Evolutionary conservation across 2,329 filamentous ascomycete species (phyloP).

Genomic region (Neofusicoccum cordaticola): DNA sequence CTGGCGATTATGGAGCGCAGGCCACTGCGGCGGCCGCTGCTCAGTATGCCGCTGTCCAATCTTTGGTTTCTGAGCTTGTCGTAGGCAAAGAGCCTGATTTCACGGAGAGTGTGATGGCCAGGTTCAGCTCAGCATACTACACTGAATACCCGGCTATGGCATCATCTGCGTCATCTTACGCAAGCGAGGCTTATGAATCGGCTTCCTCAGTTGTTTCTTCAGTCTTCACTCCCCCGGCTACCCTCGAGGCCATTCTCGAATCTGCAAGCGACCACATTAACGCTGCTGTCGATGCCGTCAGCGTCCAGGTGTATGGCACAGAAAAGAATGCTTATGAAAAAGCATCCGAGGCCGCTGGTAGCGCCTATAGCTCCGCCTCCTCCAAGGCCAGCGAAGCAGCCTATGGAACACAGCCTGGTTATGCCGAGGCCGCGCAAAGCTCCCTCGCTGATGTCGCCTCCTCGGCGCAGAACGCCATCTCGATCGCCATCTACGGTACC

Average conservation of each 20-base stretch:
- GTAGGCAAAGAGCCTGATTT: slow-evolving; percentile 76
- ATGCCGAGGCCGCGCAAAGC: slow-evolving; percentile 53
- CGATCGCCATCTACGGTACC: slow-evolving; percentile 56
- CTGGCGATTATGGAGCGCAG: slow-evolving; percentile 58
- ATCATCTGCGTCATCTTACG: slow-evolving; percentile 54
- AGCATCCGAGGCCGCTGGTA: slow-evolving; percentile 53
- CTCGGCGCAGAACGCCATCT: slow-evolving; percentile 56
- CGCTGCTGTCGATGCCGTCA: slow-evolving; percentile 58
- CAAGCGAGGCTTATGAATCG: slow-evolving; percentile 48
- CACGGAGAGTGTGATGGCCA: slow-evolving; percentile 73
- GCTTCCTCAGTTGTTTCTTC: slow-evolving; percentile 47
- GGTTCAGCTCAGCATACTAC: slow-evolving; percentile 69
- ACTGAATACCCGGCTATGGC: slow-evolving; percentile 60
- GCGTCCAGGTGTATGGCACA: slow-evolving; percentile 56
- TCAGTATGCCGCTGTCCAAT: slow-evolving; percentile 68
- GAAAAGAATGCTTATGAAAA: slow-evolving; percentile 54
- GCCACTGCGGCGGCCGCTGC: slow-evolving; percentile 59
- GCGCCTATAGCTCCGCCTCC: slow-evolving; percentile 51
- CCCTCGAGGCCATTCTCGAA: slow-evolving; percentile 57
- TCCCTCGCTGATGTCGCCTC: slow-evolving; percentile 54
- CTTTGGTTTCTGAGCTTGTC: slow-evolving; percentile 73
- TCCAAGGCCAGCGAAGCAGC: slow-evolving; percentile 53
- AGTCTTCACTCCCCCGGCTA: slow-evolving; percentile 57
- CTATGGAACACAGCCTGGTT: slow-evolving; percentile 53
- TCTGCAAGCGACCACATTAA: slow-evolving; percentile 57